Base-by-base conservation (phyloP, 2,329 filamentous ascomycete genomes). In the Penicillium fuscoglaucum region DNA sequence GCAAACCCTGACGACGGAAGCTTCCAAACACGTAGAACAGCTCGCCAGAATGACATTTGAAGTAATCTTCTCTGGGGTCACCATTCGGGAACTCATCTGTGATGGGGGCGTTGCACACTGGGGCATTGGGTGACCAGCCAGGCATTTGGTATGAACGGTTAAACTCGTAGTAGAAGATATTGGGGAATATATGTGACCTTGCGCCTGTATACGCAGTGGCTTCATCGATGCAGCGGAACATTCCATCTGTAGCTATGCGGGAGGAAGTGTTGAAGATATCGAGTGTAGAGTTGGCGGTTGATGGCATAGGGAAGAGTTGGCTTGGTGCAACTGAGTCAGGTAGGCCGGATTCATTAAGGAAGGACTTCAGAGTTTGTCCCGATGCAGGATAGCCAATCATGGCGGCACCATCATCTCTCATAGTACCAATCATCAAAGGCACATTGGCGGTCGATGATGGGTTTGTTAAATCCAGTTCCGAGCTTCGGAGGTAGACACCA, bases 161-260 rank as follows among this genome's bases (percentile, higher is more conserved):
- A 64, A 87, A 83, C 67, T 86, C 82, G 71, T 87, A 87, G 68
- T 81, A 86, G 68, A 83, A 87, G 0, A 84, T 74, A 6, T 75
- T 71, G 29, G 76, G 69, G 65, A 86, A 82, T 0, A 79, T 78
- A 3, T 73, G 71, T 17, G 76, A 78, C 17, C 61, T 58, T 0
- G 80, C 72, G 3, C 79, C 83, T 0, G 82, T 76, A 65, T 81
- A 82, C 7, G 81, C 81, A 3, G 84, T 87, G 6, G 84, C 83
- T 69, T 86, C 79, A 67, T 85, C 83, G 51, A 83, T 73, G 68
- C 85, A 87, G 57, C 84, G 81, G 76, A 86, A 87, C 9, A 81
- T 79, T 52, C 78, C 82, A 68, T 87, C 84, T 2, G 84, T 87
- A 3, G 82, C 79, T 41, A 87, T 74, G 6, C 81, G 81, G 7